Evolutionary conservation across 2,329 filamentous ascomycete species (phyloP).

Genomic region (Coleophoma cylindrospora): DNA sequence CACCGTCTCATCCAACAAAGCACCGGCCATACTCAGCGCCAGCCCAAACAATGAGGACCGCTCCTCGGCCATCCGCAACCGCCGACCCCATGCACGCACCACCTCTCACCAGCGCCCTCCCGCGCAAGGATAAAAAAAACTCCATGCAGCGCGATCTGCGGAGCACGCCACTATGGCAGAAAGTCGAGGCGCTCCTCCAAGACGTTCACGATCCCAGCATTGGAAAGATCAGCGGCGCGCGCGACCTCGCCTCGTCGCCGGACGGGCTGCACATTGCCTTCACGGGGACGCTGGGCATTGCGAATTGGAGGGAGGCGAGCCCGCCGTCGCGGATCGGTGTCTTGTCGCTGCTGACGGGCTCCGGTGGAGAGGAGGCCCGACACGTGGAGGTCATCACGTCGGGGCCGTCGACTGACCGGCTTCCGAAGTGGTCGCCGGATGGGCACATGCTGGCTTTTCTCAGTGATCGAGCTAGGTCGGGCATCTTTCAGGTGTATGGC

Average conservation of each 20-base stretch:
- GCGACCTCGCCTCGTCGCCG: neutral
- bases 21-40: too few species aligned
- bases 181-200: neutral
- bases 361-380: neutral
- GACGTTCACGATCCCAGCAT: neutral
- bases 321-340: too few species aligned
- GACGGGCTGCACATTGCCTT: neutral
- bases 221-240: neutral
- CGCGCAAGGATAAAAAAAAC: too few species aligned
- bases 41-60: too few species aligned
- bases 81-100: too few species aligned
- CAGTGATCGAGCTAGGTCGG: neutral
- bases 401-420: neutral
- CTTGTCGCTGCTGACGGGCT: neutral
- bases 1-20: too few species aligned
- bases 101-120: too few species aligned
- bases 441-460: slow-evolving; percentile 2
- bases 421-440: slow-evolving; percentile 3
- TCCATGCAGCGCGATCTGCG: neutral
- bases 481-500: slow-evolving; percentile 1
- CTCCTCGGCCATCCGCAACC: too few species aligned
- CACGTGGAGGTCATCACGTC: neutral
- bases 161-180: neutral
- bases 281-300: neutral
- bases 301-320: neutral